Evolutionary conservation across 2,329 filamentous ascomycete genomes (phyloP).

Genomic region (Alternaria triticimaculans): DNA sequence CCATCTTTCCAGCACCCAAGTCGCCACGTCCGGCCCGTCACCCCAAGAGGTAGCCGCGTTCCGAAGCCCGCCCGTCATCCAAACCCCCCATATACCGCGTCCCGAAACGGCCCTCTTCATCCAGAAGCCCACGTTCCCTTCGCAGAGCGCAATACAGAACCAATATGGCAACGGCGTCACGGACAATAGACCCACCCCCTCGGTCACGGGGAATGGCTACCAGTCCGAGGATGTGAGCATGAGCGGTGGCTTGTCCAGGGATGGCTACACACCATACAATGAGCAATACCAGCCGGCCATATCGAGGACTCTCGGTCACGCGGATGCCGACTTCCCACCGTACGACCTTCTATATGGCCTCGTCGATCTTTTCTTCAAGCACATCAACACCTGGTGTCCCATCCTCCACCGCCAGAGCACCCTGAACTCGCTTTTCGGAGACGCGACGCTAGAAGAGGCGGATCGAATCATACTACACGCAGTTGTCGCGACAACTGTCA

Average conservation of each 20-base stretch:
- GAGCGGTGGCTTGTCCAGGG: slow-evolving; percentile 33
- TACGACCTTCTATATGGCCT: slow-evolving; percentile 67
- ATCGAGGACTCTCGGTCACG: slow-evolving; percentile 32
- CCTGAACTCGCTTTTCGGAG: slow-evolving; percentile 80
- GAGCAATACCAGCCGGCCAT: slow-evolving; percentile 41
- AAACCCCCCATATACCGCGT: slow-evolving; percentile 51
- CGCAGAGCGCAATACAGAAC: slow-evolving; percentile 38
- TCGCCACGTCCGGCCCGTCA: slow-evolving; percentile 31
- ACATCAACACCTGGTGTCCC: slow-evolving; percentile 75
- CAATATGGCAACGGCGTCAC: slow-evolving; percentile 50
- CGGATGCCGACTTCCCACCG: slow-evolving; percentile 60
- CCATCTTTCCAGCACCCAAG: slow-evolving; percentile 47
- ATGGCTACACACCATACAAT: slow-evolving; percentile 38
- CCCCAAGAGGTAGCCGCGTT: slow-evolving; percentile 44
- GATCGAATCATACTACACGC: slow-evolving; percentile 85
- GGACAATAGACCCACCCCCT: slow-evolving; percentile 30
- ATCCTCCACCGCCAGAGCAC: slow-evolving; percentile 87
- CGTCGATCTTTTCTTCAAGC: slow-evolving; percentile 68
- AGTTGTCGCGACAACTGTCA: slow-evolving; percentile 85
- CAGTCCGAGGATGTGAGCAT: slow-evolving; percentile 35
- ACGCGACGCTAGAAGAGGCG: slow-evolving; percentile 72
- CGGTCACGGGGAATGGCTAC: slow-evolving; percentile 39
- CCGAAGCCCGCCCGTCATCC: slow-evolving; percentile 45
- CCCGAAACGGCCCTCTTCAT: slow-evolving; percentile 56
- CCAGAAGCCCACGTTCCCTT: slow-evolving; percentile 52